phyloP scores from a whole-genome alignment of 805 yeast species.

The Metschnikowia reukaufii region DNA sequence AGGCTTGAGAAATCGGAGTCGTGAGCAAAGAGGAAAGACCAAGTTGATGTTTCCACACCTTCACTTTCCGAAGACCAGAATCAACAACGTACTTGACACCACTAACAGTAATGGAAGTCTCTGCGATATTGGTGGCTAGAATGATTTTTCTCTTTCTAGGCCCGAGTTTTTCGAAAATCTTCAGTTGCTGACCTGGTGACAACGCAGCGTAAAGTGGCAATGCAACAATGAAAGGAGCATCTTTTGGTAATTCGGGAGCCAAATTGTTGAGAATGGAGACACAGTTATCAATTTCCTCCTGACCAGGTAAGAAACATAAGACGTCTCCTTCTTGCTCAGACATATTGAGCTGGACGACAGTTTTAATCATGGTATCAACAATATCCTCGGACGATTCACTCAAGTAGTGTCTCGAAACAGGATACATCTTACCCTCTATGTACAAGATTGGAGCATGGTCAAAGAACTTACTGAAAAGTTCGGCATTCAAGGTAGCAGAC shows the following conservation, averaged over 20 bases:
- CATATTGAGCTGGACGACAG: constrained; percentile 75
- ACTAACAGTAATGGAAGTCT: constrained; percentile 93
- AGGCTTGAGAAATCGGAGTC: constrained; percentile 89
- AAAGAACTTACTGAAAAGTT: constrained; percentile 76
- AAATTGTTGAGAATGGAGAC: constrained; percentile 59
- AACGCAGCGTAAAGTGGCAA: constrained; percentile 92
- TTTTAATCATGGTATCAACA: constrained; percentile 72
- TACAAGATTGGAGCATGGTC: constrained; percentile 75
- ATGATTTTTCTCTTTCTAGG: constrained; percentile 79
- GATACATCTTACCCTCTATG: constrained; percentile 87
- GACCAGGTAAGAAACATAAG: constrained; percentile 92
- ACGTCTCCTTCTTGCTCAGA: constrained; percentile 87
- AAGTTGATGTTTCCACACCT: constrained; percentile 90
- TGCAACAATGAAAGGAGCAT: constrained; percentile 73
- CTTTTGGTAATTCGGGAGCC: constrained; percentile 66
- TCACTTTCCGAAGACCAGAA: constrained; percentile 88
- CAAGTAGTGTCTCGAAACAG: constrained; percentile 73
- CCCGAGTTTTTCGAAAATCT: constrained; percentile 68
- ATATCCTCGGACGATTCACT: constrained; percentile 71
- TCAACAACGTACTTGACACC: constrained; percentile 94
- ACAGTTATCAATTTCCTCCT: constrained; percentile 92
- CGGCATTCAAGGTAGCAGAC: constrained; percentile 98
- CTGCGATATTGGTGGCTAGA: constrained; percentile 94
- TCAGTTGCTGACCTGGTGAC: constrained; percentile 78
- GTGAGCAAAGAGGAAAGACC: constrained; percentile 92